These are phyloP conservation scores for Aureobasidium namibiae DNA, from an alignment of 2,329 filamentous ascomycete genomes.

Conservation along the genomic window DNA sequence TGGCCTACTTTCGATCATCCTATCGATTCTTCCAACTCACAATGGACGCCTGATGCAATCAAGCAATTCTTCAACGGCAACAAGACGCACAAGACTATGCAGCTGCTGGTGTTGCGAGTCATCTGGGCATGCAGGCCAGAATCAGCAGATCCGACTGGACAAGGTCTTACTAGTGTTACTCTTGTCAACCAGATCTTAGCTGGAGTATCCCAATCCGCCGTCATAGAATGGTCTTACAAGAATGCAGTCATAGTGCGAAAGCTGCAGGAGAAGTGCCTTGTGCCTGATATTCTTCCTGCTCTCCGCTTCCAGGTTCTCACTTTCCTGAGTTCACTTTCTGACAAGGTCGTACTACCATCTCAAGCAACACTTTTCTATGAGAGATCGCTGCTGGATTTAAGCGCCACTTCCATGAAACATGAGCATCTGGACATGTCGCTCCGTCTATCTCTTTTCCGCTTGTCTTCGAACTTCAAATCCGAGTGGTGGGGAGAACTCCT, in stretches of 20 bases:
- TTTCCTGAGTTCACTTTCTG: slow-evolving; percentile 13
- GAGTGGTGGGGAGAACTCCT: slow-evolving; percentile 6
- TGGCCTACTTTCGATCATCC: slow-evolving; percentile 6
- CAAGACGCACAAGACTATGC: slow-evolving; percentile 27
- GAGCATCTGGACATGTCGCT: slow-evolving; percentile 12
- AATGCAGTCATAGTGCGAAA: slow-evolving; percentile 26
- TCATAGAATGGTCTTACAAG: slow-evolving; percentile 23
- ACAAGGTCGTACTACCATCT: neutral
- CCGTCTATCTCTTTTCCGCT: neutral
- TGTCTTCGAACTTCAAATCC: neutral
- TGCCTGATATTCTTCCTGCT: slow-evolving; percentile 8
- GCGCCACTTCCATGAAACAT: neutral
- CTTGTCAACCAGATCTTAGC: slow-evolving; percentile 23
- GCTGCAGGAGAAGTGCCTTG: slow-evolving; percentile 26
- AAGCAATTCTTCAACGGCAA: slow-evolving; percentile 26
- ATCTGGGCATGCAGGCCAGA: slow-evolving; percentile 23
- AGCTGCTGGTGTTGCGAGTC: slow-evolving; percentile 26
- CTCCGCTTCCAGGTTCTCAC: slow-evolving; percentile 14
- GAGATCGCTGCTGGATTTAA: slow-evolving; percentile 9
- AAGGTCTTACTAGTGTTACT: slow-evolving; percentile 19
- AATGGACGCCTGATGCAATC: slow-evolving; percentile 24
- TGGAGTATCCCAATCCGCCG: slow-evolving; percentile 21
- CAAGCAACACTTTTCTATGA: slow-evolving; percentile 10
- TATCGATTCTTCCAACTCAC: slow-evolving; percentile 12
- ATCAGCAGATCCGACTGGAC: slow-evolving; percentile 16